Base-by-base conservation (phyloP, 2,329 filamentous ascomycete species). In the Pseudocercospora cruenta region DNA sequence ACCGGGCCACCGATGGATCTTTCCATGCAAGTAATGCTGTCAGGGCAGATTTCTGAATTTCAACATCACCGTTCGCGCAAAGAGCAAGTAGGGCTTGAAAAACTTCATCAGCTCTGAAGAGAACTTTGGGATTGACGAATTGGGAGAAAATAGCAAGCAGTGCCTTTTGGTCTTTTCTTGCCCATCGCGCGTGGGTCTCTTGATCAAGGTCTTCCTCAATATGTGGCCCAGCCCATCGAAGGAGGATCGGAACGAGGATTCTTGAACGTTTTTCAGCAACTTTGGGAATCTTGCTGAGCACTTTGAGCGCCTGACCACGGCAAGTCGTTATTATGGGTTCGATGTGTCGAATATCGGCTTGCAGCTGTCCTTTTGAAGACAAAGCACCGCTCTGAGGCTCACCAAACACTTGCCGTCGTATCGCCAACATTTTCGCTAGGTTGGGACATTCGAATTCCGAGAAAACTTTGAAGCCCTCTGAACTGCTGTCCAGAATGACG, bases 21-120 rank as follows among this genome's bases (percentile, higher is more conserved):
- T 97, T 98, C 94, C 95, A 99, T 0, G 93, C 88, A 60, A 97
- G 84, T 7, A 99, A 87, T 8, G 91, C 91, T 77, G 93, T 94
- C 39, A 99, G 84, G 0, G 93, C 89, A 54, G 90, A 87, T 71
- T 91, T 94, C 77, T 99, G 95, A 16, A 97, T 87, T 71, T 97
- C 94, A 3, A 89, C 85, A 75, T 99, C 95, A 73, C 95, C 95
- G 75, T 97, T 97, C 51, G 89, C 87, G 70, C 97, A 83, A 22
- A 97, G 84, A 33, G 86, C 84, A 19, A 97, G 82, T 24, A 98
- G 82, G 16, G 92, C 88, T 7, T 86, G 80, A 73, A 94, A 91
- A 0, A 97, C 94, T 63, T 92, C 89, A 9, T 88, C 83, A 33
- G 91, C 87, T 73, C 88, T 91, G 78, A 89, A 98, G 3, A 99